A percentile compares a stretch with the other conserved stretches of the same genome.
phyloP scores from a whole-genome alignment of 306 rosid genomes.

The Glycine soja region DNA sequence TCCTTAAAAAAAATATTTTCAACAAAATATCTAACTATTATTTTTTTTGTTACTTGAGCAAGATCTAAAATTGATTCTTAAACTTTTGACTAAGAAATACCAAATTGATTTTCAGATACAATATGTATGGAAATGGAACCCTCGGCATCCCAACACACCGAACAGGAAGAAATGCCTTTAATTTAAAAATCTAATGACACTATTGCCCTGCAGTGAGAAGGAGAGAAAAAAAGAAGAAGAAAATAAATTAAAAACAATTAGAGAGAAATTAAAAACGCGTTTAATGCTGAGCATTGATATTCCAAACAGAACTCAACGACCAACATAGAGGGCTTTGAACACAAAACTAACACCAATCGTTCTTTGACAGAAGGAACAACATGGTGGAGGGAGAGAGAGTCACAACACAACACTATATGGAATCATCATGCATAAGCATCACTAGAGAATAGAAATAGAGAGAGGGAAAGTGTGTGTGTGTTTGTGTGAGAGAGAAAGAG shows the following conservation, averaged over 20 bases:
- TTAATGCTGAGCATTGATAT: constrained; percentile 24
- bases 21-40: not conserved
- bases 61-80: not conserved
- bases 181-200: constrained; percentile 8
- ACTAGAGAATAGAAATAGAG: not conserved
- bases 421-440: constrained; percentile 22
- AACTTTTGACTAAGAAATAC: constrained; percentile 2
- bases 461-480: not conserved
- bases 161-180: not conserved
- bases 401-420: constrained; percentile 27
- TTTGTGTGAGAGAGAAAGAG: not conserved
- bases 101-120: constrained; percentile 5
- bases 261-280: constrained; percentile 43
- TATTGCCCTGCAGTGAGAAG: not conserved
- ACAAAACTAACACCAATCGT: constrained; percentile 47
- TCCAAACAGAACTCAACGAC: constrained; percentile 56
- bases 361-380: constrained; percentile 38
- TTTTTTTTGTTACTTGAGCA: not conserved
- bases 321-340: constrained; percentile 54
- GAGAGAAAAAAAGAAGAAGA: too few relatives aligned
- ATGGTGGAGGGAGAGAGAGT: constrained; percentile 38
- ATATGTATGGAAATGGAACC: constrained; percentile 3
- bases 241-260: not conserved
- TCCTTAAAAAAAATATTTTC: not conserved
- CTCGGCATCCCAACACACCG: not conserved